These are phyloP conservation scores for Buddleja alternifolia DNA, from an alignment of 257 asterid genomes.

Conservation along the genomic window DNA sequence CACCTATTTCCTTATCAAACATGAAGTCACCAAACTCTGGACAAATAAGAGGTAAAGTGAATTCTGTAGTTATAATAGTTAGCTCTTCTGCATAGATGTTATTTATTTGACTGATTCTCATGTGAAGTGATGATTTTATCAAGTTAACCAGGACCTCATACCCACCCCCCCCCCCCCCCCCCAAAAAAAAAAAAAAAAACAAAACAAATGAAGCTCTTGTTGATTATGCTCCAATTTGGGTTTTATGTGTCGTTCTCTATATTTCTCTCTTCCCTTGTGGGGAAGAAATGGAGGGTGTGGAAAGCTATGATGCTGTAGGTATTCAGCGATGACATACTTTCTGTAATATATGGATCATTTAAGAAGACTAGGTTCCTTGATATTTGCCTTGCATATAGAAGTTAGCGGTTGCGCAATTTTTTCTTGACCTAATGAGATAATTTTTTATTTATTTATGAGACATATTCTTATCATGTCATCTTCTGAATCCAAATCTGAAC, in stretches of 20 bases:
- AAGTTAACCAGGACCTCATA: not conserved
- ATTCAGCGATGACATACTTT: not conserved
- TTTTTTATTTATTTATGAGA: not conserved
- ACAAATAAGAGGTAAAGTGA: slow-evolving; percentile 67
- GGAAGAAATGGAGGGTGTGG: too few relatives aligned
- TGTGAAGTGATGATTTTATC: not conserved
- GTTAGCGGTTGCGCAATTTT: too few relatives aligned
- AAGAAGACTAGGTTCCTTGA: not conserved
- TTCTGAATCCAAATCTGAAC: slow-evolving; percentile 30
- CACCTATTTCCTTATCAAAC: slow-evolving; percentile 73
- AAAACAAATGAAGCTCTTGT: not conserved
- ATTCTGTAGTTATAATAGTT: slow-evolving; percentile 17
- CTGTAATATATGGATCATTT: not conserved
- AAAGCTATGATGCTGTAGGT: slow-evolving; percentile 15
- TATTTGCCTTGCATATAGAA: not conserved
- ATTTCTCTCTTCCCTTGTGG: too few relatives aligned
- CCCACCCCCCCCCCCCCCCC: not conserved
- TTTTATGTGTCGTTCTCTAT: too few relatives aligned
- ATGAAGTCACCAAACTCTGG: slow-evolving; percentile 56
- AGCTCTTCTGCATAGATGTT: slow-evolving; percentile 14
- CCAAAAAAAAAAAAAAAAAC: not conserved
- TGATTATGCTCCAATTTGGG: not conserved
- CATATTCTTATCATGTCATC: slow-evolving; percentile 3
- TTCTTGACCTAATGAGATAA: not conserved
- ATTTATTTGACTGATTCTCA: slow-evolving; percentile 14